These are phyloP conservation scores for Periconia digitata DNA, from an alignment of 2,329 filamentous ascomycete species.

Conservation along the genomic window DNA sequence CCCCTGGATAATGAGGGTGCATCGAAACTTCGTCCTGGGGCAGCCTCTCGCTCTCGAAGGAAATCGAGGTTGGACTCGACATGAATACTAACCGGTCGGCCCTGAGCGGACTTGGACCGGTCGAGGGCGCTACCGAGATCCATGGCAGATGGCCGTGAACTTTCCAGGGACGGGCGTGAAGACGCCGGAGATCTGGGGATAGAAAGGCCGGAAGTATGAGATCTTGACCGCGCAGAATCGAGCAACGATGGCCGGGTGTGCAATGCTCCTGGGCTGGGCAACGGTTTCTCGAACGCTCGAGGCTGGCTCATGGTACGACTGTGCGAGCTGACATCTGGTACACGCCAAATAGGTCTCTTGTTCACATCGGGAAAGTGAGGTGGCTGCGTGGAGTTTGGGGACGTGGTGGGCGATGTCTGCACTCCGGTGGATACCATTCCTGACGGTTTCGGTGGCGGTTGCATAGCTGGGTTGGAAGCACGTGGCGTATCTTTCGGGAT, in stretches of 20 bases:
- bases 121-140: constrained; percentile 62
- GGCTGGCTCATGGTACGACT: constrained; percentile 53
- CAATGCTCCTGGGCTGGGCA: constrained; percentile 35
- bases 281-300: constrained; percentile 44
- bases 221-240: constrained; percentile 53
- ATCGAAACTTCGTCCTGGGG: constrained; percentile 42
- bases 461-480: constrained; percentile 32
- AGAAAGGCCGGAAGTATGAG: constrained; percentile 51
- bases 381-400: constrained; percentile 20
- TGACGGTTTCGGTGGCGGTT: constrained; percentile 53
- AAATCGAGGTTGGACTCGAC: constrained; percentile 82
- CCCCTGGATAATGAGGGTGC: constrained; percentile 31
- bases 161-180: constrained; percentile 71
- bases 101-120: constrained; percentile 65
- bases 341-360: constrained; percentile 56
- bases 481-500: constrained; percentile 26
- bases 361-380: constrained; percentile 44
- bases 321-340: constrained; percentile 49
- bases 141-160: constrained; percentile 62
- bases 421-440: constrained; percentile 72
- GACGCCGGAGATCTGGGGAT: constrained; percentile 58
- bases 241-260: constrained; percentile 45
- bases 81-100: constrained; percentile 79
- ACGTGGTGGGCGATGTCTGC: constrained; percentile 68
- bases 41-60: constrained; percentile 72